These are phyloP conservation scores for Mariannaea sp. DNA, from an alignment of 2,329 filamentous ascomycete species.

Conservation along the genomic window DNA sequence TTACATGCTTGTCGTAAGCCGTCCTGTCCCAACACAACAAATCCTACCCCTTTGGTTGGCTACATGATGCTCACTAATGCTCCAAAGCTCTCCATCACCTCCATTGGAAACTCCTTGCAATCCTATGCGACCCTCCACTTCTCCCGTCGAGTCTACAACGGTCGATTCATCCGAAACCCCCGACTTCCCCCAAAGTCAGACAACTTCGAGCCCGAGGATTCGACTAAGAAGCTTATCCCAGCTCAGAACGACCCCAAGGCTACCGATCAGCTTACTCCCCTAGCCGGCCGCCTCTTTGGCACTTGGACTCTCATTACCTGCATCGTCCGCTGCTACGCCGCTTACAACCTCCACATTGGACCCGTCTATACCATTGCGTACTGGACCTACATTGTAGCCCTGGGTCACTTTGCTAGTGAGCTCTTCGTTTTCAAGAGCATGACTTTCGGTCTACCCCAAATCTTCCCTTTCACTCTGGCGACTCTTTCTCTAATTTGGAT, in stretches of 20 bases:
- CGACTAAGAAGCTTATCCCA: constrained; percentile 56
- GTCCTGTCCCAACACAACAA: constrained; percentile 9
- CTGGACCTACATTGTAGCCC: constrained; percentile 80
- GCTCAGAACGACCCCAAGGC: constrained; percentile 52
- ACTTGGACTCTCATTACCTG: constrained; percentile 85
- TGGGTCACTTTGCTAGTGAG: constrained; percentile 79
- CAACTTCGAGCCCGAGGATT: constrained; percentile 56
- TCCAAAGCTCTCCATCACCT: constrained; percentile 76
- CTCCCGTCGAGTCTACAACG: constrained; percentile 85
- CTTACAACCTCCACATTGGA: constrained; percentile 76
- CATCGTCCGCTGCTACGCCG: constrained; percentile 79
- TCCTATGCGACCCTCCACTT: constrained; percentile 80
- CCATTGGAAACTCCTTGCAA: constrained; percentile 84
- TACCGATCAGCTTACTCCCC: constrained; percentile 69
- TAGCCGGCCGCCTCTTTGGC: constrained; percentile 80
- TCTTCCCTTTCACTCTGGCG: constrained; percentile 60
- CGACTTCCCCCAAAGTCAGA: constrained; percentile 48
- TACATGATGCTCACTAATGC: constrained; percentile 14
- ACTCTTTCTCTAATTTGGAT: constrained; percentile 63
- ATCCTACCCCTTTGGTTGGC: background rate
- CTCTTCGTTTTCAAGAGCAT: constrained; percentile 79
- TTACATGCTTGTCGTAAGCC: constrained; percentile 61
- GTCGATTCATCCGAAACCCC: constrained; percentile 59
- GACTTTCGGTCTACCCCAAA: constrained; percentile 61
- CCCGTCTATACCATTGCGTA: constrained; percentile 79